These are phyloP conservation scores for Botrytis galanthina DNA, from an alignment of 2,329 filamentous ascomycete species.

Conservation along the genomic window DNA sequence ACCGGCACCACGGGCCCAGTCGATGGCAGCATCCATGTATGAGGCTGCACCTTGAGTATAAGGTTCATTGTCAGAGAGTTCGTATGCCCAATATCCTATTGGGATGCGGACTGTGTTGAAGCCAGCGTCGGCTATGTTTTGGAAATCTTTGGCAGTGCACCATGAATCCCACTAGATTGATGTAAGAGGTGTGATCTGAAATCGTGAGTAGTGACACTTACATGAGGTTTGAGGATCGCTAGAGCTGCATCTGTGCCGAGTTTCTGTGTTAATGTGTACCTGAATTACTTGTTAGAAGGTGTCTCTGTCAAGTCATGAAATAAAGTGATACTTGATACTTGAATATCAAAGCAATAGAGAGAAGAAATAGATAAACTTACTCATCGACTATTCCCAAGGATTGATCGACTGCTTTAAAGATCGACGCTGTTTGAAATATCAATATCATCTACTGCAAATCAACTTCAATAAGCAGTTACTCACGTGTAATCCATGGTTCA, in stretches of 20 bases:
- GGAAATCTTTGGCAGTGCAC: constrained; percentile 47
- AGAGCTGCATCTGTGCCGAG: constrained; percentile 47
- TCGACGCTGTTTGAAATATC: constrained; percentile 40
- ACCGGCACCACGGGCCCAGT: constrained; percentile 52
- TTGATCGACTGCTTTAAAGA: constrained; percentile 45
- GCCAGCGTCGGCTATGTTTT: constrained; percentile 54
- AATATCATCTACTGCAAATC: neutral
- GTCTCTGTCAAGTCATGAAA: neutral
- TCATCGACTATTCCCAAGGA: constrained; percentile 39
- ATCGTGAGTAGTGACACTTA: constrained; percentile 13
- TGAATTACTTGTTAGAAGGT: neutral
- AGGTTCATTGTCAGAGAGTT: constrained; percentile 47
- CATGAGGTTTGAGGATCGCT: constrained; percentile 52
- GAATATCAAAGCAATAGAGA: neutral
- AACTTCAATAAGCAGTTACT: neutral
- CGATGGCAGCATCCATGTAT: constrained; percentile 55
- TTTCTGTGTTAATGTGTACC: constrained; percentile 41
- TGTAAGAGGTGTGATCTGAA: constrained; percentile 32
- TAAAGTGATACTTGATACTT: neutral
- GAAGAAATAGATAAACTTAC: neutral
- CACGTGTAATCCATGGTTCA: constrained; percentile 51
- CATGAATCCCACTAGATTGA: constrained; percentile 35
- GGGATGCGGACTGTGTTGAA: constrained; percentile 60
- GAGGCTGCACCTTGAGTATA: constrained; percentile 51
- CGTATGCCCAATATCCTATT: constrained; percentile 59